Percentiles rank a stretch among this genome's conserved stretches.
Conservation (phyloP, 306 rosid species). For the Medicago ruthenica region DNA sequence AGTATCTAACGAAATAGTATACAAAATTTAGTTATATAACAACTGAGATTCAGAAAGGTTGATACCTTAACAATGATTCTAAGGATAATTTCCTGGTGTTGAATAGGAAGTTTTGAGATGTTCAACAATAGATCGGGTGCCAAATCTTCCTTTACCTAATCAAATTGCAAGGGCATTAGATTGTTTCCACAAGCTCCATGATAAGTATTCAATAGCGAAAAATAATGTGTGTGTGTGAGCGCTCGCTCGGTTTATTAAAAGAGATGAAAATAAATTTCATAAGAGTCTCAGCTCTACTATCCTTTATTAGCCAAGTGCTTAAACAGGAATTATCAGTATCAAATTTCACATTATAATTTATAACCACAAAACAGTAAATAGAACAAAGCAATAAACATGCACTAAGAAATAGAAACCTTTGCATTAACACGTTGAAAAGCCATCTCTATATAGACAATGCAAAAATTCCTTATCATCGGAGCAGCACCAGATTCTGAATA, state of each 20-base stretch:
- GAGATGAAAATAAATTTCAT: background rate
- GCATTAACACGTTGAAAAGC: conserved; percentile 79
- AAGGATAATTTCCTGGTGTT: conserved; percentile 91
- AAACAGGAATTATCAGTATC: conserved; percentile 27
- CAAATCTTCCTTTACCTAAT: conserved; percentile 80
- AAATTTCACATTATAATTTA: background rate
- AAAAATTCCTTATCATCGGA: conserved; percentile 89
- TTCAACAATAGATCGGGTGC: conserved; percentile 76
- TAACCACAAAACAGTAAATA: conserved; percentile 16
- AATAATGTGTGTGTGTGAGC: background rate
- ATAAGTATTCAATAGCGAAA: conserved; percentile 25
- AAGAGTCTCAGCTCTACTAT: conserved; percentile 6
- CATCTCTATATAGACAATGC: conserved; percentile 95
- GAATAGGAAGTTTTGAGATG: conserved; percentile 83
- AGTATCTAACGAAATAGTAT: conserved; percentile 5
- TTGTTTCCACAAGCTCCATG: conserved; percentile 31
- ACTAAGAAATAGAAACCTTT: conserved; percentile 54
- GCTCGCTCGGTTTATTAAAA: background rate
- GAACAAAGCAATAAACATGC: conserved; percentile 30
- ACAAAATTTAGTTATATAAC: conserved; percentile 1
- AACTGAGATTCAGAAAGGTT: conserved; percentile 13
- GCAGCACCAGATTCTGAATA: conserved; percentile 66
- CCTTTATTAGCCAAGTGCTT: conserved; percentile 9
- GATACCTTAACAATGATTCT: conserved; percentile 78
- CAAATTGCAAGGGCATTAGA: conserved; percentile 41